A percentile compares a stretch with the other conserved stretches of the same genome.
These are phyloP conservation scores for Zhuliangozyma blackwelliae DNA, from an alignment of 1,139 yeast genomes.

Conservation along the genomic window DNA sequence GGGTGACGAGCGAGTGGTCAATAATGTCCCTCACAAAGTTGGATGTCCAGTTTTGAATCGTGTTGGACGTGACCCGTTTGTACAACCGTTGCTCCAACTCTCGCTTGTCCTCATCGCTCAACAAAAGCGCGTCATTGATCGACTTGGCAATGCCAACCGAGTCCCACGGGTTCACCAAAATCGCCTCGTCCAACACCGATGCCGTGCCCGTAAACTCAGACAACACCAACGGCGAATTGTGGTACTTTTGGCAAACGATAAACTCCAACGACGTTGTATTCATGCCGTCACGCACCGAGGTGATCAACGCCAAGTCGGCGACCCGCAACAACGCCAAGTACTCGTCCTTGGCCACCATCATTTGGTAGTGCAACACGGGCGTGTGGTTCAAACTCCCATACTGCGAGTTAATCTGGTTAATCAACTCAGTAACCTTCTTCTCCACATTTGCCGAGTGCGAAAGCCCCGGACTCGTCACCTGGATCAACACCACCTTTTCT, in stretches of 20 bases:
- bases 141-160: constrained; percentile 87
- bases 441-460: constrained; percentile 60
- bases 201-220: constrained; percentile 96
- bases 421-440: constrained; percentile 73
- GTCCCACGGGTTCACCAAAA: constrained; percentile 95
- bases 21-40: constrained; percentile 55
- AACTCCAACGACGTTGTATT: constrained; percentile 92
- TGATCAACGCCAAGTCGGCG: constrained; percentile 85
- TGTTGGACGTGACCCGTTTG: constrained; percentile 60
- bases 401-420: constrained; percentile 73
- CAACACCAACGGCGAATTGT: constrained; percentile 71
- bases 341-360: constrained; percentile 84
- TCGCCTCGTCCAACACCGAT: constrained; percentile 70
- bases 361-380: constrained; percentile 88
- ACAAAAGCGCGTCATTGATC: constrained; percentile 60
- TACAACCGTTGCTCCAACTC: constrained; percentile 52
- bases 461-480: constrained; percentile 81
- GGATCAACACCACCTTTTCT: constrained; percentile 82
- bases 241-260: constrained; percentile 78
- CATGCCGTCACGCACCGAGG: constrained; percentile 94
- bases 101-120: constrained; percentile 41
- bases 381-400: constrained; percentile 77
- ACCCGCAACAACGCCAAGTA: constrained; percentile 82
- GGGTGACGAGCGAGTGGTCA: constrained; percentile 42
- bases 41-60: constrained; percentile 80